These are phyloP conservation scores for Claviceps purpurea DNA, from an alignment of 2,329 filamentous ascomycete genomes.

Conservation along the genomic window DNA sequence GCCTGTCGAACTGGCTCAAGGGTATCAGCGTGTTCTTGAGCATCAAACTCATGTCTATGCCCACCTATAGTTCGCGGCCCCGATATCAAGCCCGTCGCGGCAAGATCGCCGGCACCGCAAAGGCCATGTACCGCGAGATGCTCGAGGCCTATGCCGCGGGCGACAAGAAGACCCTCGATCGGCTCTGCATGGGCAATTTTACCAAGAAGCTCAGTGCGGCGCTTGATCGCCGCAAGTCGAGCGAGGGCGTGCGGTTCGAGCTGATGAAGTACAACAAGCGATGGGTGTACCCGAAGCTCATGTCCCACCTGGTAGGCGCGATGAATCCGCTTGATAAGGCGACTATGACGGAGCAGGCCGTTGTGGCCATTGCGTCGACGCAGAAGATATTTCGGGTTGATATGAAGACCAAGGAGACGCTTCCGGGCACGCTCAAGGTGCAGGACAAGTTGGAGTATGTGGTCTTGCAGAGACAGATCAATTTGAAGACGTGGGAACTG, in stretches of 20 bases:
- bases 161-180: slow-evolving; percentile 35
- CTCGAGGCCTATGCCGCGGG: slow-evolving; percentile 47
- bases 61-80: slow-evolving; percentile 25
- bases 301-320: slow-evolving; percentile 39
- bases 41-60: slow-evolving; percentile 33
- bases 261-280: slow-evolving; percentile 34
- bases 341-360: slow-evolving; percentile 32
- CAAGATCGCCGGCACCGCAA: slow-evolving; percentile 37
- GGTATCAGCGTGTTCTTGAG: slow-evolving; percentile 22
- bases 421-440: slow-evolving; percentile 34
- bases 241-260: slow-evolving; percentile 38
- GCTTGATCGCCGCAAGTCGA: slow-evolving; percentile 36
- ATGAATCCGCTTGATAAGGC: slow-evolving; percentile 29
- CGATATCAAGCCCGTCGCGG: slow-evolving; percentile 29
- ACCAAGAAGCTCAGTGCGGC: slow-evolving; percentile 35
- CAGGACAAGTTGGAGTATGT: slow-evolving; percentile 50
- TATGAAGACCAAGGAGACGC: slow-evolving; percentile 20
- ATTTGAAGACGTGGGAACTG: slow-evolving; percentile 31
- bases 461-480: slow-evolving; percentile 39
- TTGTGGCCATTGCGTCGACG: slow-evolving; percentile 45
- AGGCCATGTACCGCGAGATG: slow-evolving; percentile 47
- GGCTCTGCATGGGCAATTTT: slow-evolving; percentile 41
- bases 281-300: slow-evolving; percentile 32
- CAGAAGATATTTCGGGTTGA: slow-evolving; percentile 38
- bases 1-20: slow-evolving; percentile 21